A percentile compares a stretch with the other conserved stretches of the same genome.
These are phyloP conservation scores for Parachaetomium inaequale DNA, from an alignment of 495 filamentous ascomycete genomes.

Conservation along the genomic window DNA sequence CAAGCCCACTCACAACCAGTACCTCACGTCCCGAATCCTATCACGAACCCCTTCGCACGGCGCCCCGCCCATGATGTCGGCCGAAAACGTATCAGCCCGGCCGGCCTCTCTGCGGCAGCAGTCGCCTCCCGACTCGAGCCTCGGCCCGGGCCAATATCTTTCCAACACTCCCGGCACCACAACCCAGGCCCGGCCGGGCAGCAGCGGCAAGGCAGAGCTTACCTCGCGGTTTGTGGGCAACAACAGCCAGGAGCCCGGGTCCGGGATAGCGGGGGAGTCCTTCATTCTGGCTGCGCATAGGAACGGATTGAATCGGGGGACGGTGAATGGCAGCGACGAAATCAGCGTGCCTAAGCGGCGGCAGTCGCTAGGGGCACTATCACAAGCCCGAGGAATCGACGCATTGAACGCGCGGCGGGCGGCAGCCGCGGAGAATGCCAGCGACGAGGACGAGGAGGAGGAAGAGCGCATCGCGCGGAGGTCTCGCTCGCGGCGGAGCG, in stretches of 20 bases:
- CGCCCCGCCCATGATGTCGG: constrained; percentile 57
- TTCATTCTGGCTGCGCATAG: constrained; percentile 26
- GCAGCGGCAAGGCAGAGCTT: constrained; percentile 46
- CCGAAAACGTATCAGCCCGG: constrained; percentile 49
- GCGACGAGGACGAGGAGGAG: constrained; percentile 34
- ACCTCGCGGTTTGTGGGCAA: constrained; percentile 49
- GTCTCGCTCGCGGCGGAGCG: constrained; percentile 15
- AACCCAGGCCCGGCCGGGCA: constrained; percentile 33
- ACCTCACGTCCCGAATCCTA: constrained; percentile 57
- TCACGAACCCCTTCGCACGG: constrained; percentile 54
- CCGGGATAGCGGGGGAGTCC: constrained; percentile 28
- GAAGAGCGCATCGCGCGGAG: constrained; percentile 5
- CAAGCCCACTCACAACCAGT: constrained; percentile 38
- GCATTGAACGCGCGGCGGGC: constrained; percentile 9
- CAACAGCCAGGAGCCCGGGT: constrained; percentile 39
- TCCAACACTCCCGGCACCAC: constrained; percentile 34
- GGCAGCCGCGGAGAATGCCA: constrained; percentile 30
- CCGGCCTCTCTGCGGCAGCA: constrained; percentile 38
- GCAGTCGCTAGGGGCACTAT: constrained; percentile 28
- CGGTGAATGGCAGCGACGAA: constrained; percentile 19
- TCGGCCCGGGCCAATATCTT: constrained; percentile 17
- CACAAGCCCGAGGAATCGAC: constrained; percentile 18
- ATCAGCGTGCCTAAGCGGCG: constrained; percentile 22
- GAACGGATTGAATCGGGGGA: constrained; percentile 16
- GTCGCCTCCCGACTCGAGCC: constrained; percentile 31